Evolutionary conservation across 2,329 filamentous ascomycete species (phyloP), one percentile per base, ranked within the genome.

Genomic region (Fonsecaea erecta): DNA sequence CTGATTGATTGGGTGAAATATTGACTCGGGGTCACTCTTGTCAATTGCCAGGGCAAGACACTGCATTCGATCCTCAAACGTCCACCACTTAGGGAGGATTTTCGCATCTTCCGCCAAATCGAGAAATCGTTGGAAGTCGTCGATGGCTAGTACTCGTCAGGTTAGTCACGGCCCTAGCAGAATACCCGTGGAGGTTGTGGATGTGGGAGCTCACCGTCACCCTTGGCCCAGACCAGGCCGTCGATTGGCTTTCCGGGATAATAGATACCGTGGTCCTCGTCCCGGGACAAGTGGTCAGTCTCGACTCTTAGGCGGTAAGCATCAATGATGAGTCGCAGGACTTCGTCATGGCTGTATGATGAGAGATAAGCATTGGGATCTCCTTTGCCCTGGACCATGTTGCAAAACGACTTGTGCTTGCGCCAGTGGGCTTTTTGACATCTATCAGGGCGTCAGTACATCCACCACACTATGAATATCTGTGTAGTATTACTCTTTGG

Each of bases 61-160:
- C 56, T 71, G 67, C 70, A 72, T 71, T 28, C 70, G 54, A 28
- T 71, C 68, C 56, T 72, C 70, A 21, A 68, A 71, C 16, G 52
- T 48, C 70, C 70, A 72, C 70, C 70, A 72, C 0, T 74, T 24
- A 3, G 82, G 82, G 34, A 84, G 72, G 5, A 83, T 67, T 1
- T 71, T 68, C 0, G 62, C 66, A 4, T 67, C 51, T 24, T 75
- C 72, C 1, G 73, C 75, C 3, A 65, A 58, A 2, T 66, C 28
- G 21, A 84, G 64, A 60, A 81, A 84, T 0, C 70, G 64, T 24
- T 68, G 68, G 67, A 84, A 81, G 4, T 76, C 78, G 0, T n/a
- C 11, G 0, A 75, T 60, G 0, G 68, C 65, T 66, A 9, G 7
- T 7, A 5, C 16, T 2, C 16, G 21, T n/a, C 37, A 30, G 7